Evolutionary conservation across 441 rosid genomes (phyloP).

Genomic region (Mallotus japonicus): DNA sequence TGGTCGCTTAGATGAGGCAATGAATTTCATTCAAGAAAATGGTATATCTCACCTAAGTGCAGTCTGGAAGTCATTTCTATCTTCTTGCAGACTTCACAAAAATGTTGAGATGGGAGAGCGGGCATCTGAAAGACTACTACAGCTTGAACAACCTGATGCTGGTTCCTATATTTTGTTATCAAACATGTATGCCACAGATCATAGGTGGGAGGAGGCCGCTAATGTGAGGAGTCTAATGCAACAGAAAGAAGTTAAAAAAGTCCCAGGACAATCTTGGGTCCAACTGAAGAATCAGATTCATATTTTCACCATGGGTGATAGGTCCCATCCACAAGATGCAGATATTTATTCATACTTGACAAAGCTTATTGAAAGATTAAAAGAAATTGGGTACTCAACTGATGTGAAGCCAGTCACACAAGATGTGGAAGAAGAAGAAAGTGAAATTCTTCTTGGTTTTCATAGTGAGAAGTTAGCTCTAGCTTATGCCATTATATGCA

Average conservation of each 20-base stretch:
- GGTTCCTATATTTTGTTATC: conserved; percentile 28
- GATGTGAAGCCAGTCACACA: conserved; percentile 21
- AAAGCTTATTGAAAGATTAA: conserved; percentile 20
- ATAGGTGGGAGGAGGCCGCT: conserved; percentile 27
- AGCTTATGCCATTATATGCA: conserved; percentile 20
- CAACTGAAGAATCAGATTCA: conserved; percentile 22
- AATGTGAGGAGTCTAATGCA: conserved; percentile 25
- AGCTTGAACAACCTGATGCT: conserved; percentile 22
- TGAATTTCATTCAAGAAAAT: conserved; percentile 21
- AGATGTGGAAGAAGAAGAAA: conserved; percentile 30
- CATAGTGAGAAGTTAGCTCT: conserved; percentile 26
- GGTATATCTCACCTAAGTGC: conserved; percentile 19
- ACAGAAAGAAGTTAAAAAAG: conserved; percentile 22
- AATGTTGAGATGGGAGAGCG: conserved; percentile 29
- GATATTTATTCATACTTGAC: conserved; percentile 13
- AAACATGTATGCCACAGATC: conserved; percentile 25
- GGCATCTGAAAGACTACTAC: conserved; percentile 28
- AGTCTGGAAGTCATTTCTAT: conserved; percentile 30
- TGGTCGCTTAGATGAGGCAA: conserved; percentile 27
- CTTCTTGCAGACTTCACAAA: conserved; percentile 30
- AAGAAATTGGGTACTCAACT: conserved; percentile 24
- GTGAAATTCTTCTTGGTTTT: conserved; percentile 21
- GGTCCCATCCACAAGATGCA: conserved; percentile 11
- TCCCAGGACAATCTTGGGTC: conserved; percentile 32
- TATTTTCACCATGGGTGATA: conserved; percentile 19